These are phyloP conservation scores for Potentilla sterilis DNA, from an alignment of 306 rosid genomes.

Conservation along the genomic window DNA sequence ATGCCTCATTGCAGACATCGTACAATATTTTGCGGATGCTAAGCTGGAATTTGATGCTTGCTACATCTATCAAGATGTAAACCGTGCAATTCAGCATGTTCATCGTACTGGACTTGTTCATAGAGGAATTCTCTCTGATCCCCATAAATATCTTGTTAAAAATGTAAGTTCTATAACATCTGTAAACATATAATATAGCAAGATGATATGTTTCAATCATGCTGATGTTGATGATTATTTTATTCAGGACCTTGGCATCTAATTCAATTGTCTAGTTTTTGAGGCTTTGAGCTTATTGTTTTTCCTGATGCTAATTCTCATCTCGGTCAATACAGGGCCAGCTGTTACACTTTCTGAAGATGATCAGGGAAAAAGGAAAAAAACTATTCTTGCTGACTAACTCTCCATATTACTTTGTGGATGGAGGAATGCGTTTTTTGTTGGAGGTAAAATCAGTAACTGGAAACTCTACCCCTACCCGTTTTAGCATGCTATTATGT, in stretches of 20 bases:
- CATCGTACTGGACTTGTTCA: conserved; percentile 90
- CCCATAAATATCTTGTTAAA: conserved; percentile 69
- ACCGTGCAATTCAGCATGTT: conserved; percentile 85
- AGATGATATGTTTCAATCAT: conserved; percentile 22
- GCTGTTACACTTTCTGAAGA: conserved; percentile 67
- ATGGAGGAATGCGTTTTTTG: conserved; percentile 92
- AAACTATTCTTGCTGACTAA: conserved; percentile 91
- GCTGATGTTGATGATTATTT: conserved; percentile 17
- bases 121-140: conserved; percentile 69
- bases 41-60: conserved; percentile 89
- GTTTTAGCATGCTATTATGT: neutral
- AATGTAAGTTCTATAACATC: conserved; percentile 56
- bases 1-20: conserved; percentile 95
- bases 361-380: conserved; percentile 87
- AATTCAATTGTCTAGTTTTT: conserved; percentile 2
- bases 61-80: conserved; percentile 86
- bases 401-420: conserved; percentile 91
- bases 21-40: conserved; percentile 89
- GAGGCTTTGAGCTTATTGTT: conserved; percentile 4
- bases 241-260: conserved; percentile 21
- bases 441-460: conserved; percentile 58
- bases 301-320: conserved; percentile 20
- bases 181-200: neutral
- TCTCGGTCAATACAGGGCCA: conserved; percentile 48
- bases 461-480: conserved; percentile 16